Conservation (phyloP, 495 filamentous ascomycete genomes). For the Aspergillus egyptiacus region DNA sequence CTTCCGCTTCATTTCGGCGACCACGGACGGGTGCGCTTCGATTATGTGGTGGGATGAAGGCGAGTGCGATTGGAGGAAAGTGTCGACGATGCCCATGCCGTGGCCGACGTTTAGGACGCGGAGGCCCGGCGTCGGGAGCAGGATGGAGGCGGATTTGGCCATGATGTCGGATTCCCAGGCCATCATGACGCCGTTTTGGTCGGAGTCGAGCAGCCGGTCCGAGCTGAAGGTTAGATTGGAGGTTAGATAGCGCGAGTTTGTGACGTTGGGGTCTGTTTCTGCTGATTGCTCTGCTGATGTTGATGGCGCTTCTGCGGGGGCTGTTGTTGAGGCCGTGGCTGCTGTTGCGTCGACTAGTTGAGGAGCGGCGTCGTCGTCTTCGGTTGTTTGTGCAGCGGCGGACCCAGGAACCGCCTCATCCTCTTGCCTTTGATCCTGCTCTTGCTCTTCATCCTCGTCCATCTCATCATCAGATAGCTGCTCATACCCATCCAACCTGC, state of each 20-base stretch:
- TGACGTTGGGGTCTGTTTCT: conserved; percentile 40
- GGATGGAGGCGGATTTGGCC: conserved; percentile 61
- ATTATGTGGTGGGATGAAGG: conserved; percentile 77
- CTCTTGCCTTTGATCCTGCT: conserved; percentile 23
- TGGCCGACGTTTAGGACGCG: conserved; percentile 88
- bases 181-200: conserved; percentile 95
- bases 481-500: conserved; percentile 70
- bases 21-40: conserved; percentile 82
- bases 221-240: conserved; percentile 67
- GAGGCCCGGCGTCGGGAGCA: conserved; percentile 54
- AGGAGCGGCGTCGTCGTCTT: conserved; percentile 20
- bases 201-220: conserved; percentile 70
- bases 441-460: conserved; percentile 21
- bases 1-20: conserved; percentile 57
- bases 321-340: background rate
- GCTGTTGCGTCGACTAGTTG: conserved; percentile 29
- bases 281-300: conserved; percentile 9
- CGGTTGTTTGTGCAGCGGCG: background rate
- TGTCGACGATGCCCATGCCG: conserved; percentile 93
- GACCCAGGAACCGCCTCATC: conserved; percentile 13
- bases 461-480: conserved; percentile 52
- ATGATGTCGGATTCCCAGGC: conserved; percentile 92
- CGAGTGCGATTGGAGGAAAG: conserved; percentile 63
- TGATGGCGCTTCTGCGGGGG: background rate
- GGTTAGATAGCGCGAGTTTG: conserved; percentile 68